Evolutionary conservation across 2,329 filamentous ascomycete species (phyloP).

Genomic region (Lasiodiplodia hormozganensis): DNA sequence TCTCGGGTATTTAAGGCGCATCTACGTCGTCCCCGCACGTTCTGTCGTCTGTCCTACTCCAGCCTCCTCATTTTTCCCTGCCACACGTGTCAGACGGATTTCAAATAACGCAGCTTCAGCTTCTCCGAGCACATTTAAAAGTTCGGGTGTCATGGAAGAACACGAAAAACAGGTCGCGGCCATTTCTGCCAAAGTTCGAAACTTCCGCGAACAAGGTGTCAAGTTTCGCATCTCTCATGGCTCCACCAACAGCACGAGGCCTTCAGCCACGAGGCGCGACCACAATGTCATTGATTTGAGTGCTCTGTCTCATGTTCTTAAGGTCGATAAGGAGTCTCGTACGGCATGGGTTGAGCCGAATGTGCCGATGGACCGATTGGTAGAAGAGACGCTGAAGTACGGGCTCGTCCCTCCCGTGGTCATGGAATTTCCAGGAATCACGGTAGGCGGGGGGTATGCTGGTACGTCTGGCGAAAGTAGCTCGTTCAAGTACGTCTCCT

Average conservation of each 20-base stretch:
- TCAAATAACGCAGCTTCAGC: neutral
- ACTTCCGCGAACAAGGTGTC: slow-evolving; percentile 59
- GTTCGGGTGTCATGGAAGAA: slow-evolving; percentile 39
- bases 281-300: slow-evolving; percentile 69
- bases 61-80: neutral
- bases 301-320: slow-evolving; percentile 66
- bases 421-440: slow-evolving; percentile 77
- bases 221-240: slow-evolving; percentile 79
- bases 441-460: slow-evolving; percentile 71
- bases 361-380: slow-evolving; percentile 70
- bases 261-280: slow-evolving; percentile 36
- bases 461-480: slow-evolving; percentile 73
- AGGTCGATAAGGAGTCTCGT: slow-evolving; percentile 60
- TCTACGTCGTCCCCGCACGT: neutral
- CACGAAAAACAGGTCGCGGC: slow-evolving; percentile 54
- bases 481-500: slow-evolving; percentile 65
- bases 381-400: slow-evolving; percentile 62
- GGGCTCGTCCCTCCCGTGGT: slow-evolving; percentile 70
- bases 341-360: slow-evolving; percentile 74
- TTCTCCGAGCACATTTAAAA: neutral
- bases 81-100: neutral
- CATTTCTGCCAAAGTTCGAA: slow-evolving; percentile 55
- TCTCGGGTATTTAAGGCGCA: neutral
- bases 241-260: slow-evolving; percentile 77
- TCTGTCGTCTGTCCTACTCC: neutral